Evolutionary conservation across 169 alveolate genomes (phyloP), one percentile per base, ranked within the genome.

Genomic region (Plasmodium berghei): DNA sequence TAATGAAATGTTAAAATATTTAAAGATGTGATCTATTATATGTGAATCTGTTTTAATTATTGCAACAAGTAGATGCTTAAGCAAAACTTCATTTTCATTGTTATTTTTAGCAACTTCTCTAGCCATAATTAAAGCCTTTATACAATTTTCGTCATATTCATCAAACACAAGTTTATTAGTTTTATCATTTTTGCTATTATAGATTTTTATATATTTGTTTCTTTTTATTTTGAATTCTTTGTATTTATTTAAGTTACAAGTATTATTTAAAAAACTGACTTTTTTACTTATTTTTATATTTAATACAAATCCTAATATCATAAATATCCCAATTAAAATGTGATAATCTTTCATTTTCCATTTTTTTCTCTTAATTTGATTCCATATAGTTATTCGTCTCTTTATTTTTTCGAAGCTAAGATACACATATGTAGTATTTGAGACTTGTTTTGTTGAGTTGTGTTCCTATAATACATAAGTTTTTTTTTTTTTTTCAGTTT

Each of bases 91-190:
- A 8, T 54, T 42, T 24, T 77, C 77, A 69, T 77, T 34, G 10
- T 77, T 59, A 77, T 77, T 77, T 77, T 77, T 77, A 14, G 89
- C 89, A 8, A 77, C 89, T 63, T 77, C 89, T 14, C 89, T 77
- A 58, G 89, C 89, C 77, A 77, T 77, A 64, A 77, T 77, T 1
- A 77, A 69, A 10, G 89, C 89, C 42, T 69, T 77, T 45, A 77
- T 77, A 46, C 89, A 77, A 16, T 77, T 77, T 54, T 77, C 89
- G 52, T 77, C 89, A 45, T 77, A 77, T 42, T 77, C 77, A 22
- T 77, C 89, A 77, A 77, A 77, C n/a, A 77, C 18, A 40, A 75
- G 64, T n/a, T 24, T 34, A 58, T n/a, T 28, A 5, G 66, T 12
- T 24, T 64, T 77, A 56, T 64, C 54, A 14, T 45, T 77, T 45